Evolutionary conservation across 805 yeast genomes (phyloP), one percentile per base, ranked within the genome.

Genomic region (Metschnikowia lachancei): DNA sequence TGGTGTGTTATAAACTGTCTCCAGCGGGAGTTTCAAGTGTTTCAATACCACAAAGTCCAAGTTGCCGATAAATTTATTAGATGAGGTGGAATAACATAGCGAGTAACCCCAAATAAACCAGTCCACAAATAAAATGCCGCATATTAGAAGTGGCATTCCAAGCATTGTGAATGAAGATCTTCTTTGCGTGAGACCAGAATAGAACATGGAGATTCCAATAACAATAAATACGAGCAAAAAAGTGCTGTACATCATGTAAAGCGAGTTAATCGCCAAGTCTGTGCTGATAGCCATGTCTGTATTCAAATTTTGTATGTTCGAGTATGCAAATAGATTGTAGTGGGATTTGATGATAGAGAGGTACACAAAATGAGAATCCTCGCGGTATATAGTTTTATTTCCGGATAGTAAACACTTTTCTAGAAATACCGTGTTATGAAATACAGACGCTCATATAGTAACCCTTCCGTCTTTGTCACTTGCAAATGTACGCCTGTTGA

Each of bases 81-180:
- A 36, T 0, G 75, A 48, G n/a, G 63, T 51, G 2, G 70, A 57
- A 48, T 71, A 72, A 43, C 73, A 66, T 12, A 72, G 58, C 1
- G 76, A 70, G 46, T 72, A 72, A 5, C 77, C 66, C 75, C 75
- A 70, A 8, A 72, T 69, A 53, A 59, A 72, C 76, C 76, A 72
- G 49, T 72, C 77, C 16, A 72, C 43, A 30, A 68, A 53, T 3
- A 70, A 52, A 1, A 69, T 46, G 1, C 74, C 70, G 1, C 54
- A 37, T 14, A 70, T 41, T 13, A 69, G 38, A 7, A 63, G 16
- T 6, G 76, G 74, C 11, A 69, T 45, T 2, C 73, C 65, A 20
- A 72, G 57, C 67, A 70, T 67, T 5, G 74, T 62, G 31, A 72
- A 56, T 10, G 75, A 63, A 2, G 75, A 69, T 40, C 75, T 54